Evolutionary conservation across 2,329 filamentous ascomycete genomes (phyloP), one percentile per base, ranked within the genome.

Genomic region (Penicillium capsulatum): DNA sequence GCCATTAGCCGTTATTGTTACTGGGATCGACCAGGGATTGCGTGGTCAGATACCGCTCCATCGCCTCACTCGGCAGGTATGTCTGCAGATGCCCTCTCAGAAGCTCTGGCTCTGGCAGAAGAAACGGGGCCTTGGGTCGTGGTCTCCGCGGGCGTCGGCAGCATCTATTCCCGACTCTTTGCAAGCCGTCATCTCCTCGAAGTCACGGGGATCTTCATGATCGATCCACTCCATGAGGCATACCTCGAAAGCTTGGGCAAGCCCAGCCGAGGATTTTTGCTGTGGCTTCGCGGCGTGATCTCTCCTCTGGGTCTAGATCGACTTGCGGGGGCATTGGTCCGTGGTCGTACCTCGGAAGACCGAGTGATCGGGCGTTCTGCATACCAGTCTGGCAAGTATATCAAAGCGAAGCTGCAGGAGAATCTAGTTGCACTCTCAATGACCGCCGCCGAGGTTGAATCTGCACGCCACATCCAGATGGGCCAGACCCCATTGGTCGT

Each of bases 61-160:
- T 96, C 90, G 4, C 92, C 92, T 0, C 83, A 95, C 54, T 94
- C 87, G 4, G 91, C 88, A 3, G 89, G 90, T 30, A 95, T 96
- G 79, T 84, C 86, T n/a, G 83, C 86, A 4, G 89, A 95, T 57
- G 87, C 83, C 0, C 72, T 97, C 17, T 90, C 87, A 30, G 90
- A 97, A 68, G 87, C 89, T 2, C 76, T 98, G 4, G 82, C 84
- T 2, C 73, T 80, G 28, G 80, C 85, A 3, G 89, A 83, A 17
- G 92, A 97, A 67, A 74, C 81, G 33, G 90, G 91, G 0, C 91
- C 92, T 0, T 98, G 86, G 84, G 76, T 98, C 17, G 72, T 96
- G 4, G 83, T 89, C 24, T 89, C 86, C 31, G 86, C 89, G 3
- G 91, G 91, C 17, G 78, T 94, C 37, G 92, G 91, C 9, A 86